These are phyloP conservation scores for Lipomyces orientalis DNA, from an alignment of 805 yeast species.

Conservation along the genomic window DNA sequence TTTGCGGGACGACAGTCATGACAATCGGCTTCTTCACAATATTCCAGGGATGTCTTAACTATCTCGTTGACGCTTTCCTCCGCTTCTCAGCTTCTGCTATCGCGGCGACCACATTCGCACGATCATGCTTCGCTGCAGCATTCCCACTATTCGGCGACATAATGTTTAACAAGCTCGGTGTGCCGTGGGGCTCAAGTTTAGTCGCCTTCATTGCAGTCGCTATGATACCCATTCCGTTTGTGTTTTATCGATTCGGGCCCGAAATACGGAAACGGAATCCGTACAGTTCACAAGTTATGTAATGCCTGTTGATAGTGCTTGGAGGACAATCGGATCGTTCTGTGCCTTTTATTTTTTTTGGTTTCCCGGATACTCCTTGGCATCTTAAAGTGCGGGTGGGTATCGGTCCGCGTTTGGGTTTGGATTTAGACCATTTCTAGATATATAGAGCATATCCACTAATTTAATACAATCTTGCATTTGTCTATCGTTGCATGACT, in stretches of 20 bases:
- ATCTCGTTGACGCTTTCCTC: slow-evolving; percentile 52
- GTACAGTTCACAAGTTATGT: slow-evolving; percentile 25
- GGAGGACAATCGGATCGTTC: no score
- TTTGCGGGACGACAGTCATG: slow-evolving; percentile 61
- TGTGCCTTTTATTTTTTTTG: no score
- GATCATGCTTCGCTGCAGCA: slow-evolving; percentile 62
- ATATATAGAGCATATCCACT: no score
- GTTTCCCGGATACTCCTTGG: no score
- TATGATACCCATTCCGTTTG: slow-evolving; percentile 62
- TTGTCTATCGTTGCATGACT: no score
- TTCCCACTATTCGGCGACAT: slow-evolving; percentile 58
- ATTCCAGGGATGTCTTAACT: slow-evolving; percentile 52
- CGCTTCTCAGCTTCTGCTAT: slow-evolving; percentile 71
- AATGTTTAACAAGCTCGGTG: slow-evolving; percentile 58
- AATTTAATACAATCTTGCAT: no score
- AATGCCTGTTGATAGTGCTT: not conserved
- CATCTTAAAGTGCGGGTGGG: no score
- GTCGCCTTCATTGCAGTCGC: slow-evolving; percentile 58
- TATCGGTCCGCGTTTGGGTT: no score
- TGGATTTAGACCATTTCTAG: no score
- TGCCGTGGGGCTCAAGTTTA: slow-evolving; percentile 61
- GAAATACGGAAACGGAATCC: slow-evolving; percentile 45
- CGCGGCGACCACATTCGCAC: slow-evolving; percentile 50
- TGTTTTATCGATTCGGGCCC: slow-evolving; percentile 59
- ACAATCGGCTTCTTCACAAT: slow-evolving; percentile 49